Evolutionary conservation across 1,284 basidiomycete genomes (phyloP), one percentile per base, ranked within the genome.

Genomic region (Microbotryomycetes sp.): DNA sequence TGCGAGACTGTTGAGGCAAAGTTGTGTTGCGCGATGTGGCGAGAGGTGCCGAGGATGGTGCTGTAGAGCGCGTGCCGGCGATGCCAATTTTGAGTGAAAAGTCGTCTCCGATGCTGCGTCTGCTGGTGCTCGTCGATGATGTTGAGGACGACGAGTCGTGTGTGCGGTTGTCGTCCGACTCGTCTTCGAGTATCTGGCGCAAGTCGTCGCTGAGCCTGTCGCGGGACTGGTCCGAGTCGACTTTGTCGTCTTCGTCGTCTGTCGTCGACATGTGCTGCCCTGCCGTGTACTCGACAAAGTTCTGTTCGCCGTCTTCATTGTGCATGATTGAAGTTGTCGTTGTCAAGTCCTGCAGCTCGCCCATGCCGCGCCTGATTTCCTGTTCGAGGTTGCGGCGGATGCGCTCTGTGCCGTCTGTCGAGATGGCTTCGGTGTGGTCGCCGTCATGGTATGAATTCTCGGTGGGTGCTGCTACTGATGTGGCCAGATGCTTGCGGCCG

Each of bases 321-420:
- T 11, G 18, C 9, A 26, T 13, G 46, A 51, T 26, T 7, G 62
- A 58, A 4, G 48, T 30, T 48, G 41, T 21, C 54, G 23, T 26
- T 27, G 48, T 26, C 21, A 50, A 57, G 47, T 61, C 52, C 23
- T 57, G 56, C 23, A 67, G 54, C 27, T 61, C 59, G 23, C 57
- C 56, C 48, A 67, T 61, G 48, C 62, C 54, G 31, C 60, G 55
- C 45, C 60, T 56, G 41, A 68, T 60, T n/a, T 54, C 57, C 23
- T 50, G 35, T 30, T 65, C 64, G 28, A 64, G 59, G 16, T 56
- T 49, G 21, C 58, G 56, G 4, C 66, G 54, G 15, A 59, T 48
- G 13, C 65, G 55, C 30, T 68, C 66, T 5, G 66, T 66, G 48
- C 62, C 59, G 57, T 68, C 66, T 3, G 57, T 31, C 9, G 57